Evolutionary conservation across 179 eudicot species (phyloP), one percentile per base, ranked within the genome.

Genomic region (Sideroxylon spinosum): DNA sequence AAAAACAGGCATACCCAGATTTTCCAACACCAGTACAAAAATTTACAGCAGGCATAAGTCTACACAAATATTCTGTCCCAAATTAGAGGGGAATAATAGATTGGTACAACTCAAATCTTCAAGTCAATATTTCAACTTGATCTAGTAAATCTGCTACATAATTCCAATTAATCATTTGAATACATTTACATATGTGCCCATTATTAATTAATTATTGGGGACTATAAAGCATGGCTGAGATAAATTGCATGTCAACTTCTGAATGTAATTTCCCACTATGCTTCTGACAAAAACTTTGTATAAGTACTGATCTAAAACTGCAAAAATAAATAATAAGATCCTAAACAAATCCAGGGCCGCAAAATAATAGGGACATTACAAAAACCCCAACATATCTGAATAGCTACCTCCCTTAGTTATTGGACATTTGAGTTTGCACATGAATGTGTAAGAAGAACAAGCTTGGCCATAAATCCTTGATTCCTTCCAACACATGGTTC

Each of bases 251-350:
- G 10, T 60, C 25, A 61, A 48, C 63, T 10, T 19, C n/a, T 5
- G 63, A 16, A n/a, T 10, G 23, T 13, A 19, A 49, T 70, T 69
- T 68, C 6, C 9, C 29, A 46, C 22, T 20, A 17, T 3, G 11
- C 20, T 23, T 52, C 60, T 52, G 14, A 71, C 60, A 68, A 71
- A 50, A 71, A 71, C 60, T 25, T 50, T 14, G 56, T 71, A 71
- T 52, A 25, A 52, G n/a, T 23, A 12, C 20, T 23, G 17, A 22
- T 4, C 59, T 71, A 49, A 10, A 0, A 1, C 20, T 19, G 50
- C 22, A 10, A 70, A 48, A 16, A 22, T 50, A 19, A 52, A 52
- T 0, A 12, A 25, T 22, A 49, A 19, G 7, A 70, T 12, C 11
- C 29, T 22, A 2, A 23, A 17, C 37, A n/a, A 52, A 71, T 9